These are phyloP conservation scores for Citrullus mucosospermus DNA, from an alignment of 306 rosid genomes.

Conservation along the genomic window DNA sequence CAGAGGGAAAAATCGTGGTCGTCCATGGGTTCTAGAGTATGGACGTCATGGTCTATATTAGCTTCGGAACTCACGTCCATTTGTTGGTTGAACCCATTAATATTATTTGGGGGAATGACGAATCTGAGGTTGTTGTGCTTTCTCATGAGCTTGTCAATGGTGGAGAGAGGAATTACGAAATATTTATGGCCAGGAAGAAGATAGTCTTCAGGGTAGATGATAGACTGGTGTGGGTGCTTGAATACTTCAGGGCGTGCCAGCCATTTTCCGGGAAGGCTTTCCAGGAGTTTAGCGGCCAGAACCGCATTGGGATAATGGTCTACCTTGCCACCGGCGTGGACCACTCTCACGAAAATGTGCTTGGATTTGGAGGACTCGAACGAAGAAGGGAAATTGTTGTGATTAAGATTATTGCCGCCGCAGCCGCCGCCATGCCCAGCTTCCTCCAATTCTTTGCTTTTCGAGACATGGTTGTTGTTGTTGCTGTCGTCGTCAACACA, in stretches of 20 bases:
- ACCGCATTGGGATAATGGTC: conserved; percentile 37
- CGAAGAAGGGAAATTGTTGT: conserved; percentile 5
- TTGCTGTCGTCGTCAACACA: not conserved
- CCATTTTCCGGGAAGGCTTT: conserved; percentile 53
- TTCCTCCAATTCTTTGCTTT: not conserved
- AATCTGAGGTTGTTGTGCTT: not conserved
- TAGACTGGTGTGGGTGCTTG: conserved; percentile 42
- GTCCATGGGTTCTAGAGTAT: conserved; percentile 17
- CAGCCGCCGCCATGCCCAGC: not conserved
- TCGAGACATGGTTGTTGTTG: not conserved
- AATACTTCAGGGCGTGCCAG: conserved; percentile 55
- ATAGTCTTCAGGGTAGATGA: conserved; percentile 32
- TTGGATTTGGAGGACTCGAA: conserved; percentile 20
- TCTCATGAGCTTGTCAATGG: conserved; percentile 40
- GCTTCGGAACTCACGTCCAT: not conserved
- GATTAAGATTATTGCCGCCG: too few relatives aligned
- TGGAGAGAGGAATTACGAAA: conserved; percentile 24
- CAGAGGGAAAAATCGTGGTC: not conserved
- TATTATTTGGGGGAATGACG: too few relatives aligned
- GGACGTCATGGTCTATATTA: not conserved
- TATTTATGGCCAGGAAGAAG: conserved; percentile 61
- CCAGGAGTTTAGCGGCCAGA: conserved; percentile 41
- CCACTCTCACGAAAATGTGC: conserved; percentile 40
- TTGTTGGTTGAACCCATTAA: too few relatives aligned
- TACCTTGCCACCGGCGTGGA: conserved; percentile 47